Conservation (phyloP, 2,329 filamentous ascomycete genomes). For the Penicillium olsonii region DNA sequence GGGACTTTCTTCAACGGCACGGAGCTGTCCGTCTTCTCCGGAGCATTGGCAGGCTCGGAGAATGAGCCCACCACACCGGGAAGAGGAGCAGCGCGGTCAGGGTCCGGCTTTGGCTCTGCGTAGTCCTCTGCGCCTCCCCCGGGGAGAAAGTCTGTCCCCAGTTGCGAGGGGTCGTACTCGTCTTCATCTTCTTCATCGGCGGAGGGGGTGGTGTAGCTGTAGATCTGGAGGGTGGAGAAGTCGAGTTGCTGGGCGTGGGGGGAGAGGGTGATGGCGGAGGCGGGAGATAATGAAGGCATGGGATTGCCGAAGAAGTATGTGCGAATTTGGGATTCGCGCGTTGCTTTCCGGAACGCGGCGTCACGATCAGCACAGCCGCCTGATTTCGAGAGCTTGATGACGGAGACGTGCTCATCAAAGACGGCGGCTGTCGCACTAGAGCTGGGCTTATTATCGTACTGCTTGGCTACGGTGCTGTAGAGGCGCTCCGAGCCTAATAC, state of each 20-base stretch:
- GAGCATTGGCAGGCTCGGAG: conserved; percentile 14
- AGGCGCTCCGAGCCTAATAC: conserved; percentile 78
- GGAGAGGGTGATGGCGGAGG: conserved; percentile 69
- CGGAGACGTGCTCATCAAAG: conserved; percentile 67
- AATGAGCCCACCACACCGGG: conserved; percentile 24
- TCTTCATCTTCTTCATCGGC: conserved; percentile 54
- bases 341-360: conserved; percentile 69
- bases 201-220: conserved; percentile 64
- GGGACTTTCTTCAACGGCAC: conserved; percentile 61
- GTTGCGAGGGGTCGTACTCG: conserved; percentile 42
- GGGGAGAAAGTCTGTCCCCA: conserved; percentile 37
- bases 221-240: conserved; percentile 73
- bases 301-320: conserved; percentile 91
- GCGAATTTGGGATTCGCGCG: conserved; percentile 75
- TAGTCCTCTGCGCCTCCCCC: conserved; percentile 30
- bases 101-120: conserved; percentile 18
- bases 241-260: conserved; percentile 85
- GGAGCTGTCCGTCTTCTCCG: conserved; percentile 22
- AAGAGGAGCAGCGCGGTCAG: conserved; percentile 19
- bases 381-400: conserved; percentile 80
- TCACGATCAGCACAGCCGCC: conserved; percentile 81
- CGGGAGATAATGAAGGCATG: conserved; percentile 38
- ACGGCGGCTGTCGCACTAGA: conserved; percentile 45
- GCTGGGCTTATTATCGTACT: conserved; percentile 60
- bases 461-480: conserved; percentile 70